Base-by-base conservation (phyloP, 805 yeast species). In the Wickerhamomyces pijperi region DNA sequence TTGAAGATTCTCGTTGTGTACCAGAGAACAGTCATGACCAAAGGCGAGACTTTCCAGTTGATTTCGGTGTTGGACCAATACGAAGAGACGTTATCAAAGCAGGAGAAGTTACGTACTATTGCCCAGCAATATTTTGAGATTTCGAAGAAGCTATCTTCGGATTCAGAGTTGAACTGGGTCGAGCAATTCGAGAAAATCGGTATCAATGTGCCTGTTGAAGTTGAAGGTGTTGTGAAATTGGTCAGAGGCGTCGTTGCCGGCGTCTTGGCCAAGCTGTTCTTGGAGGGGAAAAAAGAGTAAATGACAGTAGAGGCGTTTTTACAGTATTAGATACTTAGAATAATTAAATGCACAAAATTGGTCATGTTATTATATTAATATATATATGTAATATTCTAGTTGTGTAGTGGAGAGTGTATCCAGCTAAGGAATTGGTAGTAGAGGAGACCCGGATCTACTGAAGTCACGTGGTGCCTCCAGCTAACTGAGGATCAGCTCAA, bases 1-100 rank as follows among this genome's bases (percentile, higher is more conserved):
- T 47, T 63, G 14, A 25, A 25, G 29, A 25, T 25, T 12, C 13
- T 25, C n/a, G n/a, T 25, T 14, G 29, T 25, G 12, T 25, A 25
- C 29, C 29, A 25, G 13, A 8, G 29, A 11, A 11, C 29, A 5
- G 29, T 25, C n/a, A 25, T 25, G 29, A 25, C 29, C 4, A 25
- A 25, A 14, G 29, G 29, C 5, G 29, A 25, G 14, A 25, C 29
- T 12, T 12, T 25, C 14, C 29, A 25, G 13, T 25, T 25, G n/a
- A 25, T 25, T 25, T 11, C 29, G 5, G 29, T 13, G n/a, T 25
- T 25, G 29, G 29, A 25, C 13, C n/a, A 25, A 25, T 25, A 25
- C 29, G 29, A 25, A 25, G n/a, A 8, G 29, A 12, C 14, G 5
- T 25, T 25, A 25, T 8, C 29, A 9, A 25, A 5, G n/a, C n/a